Percentiles rank a stretch among this genome's conserved stretches.
Evolutionary conservation across 768 basidiomycete species (phyloP).

Genomic region (Suillus cothurnatus): DNA sequence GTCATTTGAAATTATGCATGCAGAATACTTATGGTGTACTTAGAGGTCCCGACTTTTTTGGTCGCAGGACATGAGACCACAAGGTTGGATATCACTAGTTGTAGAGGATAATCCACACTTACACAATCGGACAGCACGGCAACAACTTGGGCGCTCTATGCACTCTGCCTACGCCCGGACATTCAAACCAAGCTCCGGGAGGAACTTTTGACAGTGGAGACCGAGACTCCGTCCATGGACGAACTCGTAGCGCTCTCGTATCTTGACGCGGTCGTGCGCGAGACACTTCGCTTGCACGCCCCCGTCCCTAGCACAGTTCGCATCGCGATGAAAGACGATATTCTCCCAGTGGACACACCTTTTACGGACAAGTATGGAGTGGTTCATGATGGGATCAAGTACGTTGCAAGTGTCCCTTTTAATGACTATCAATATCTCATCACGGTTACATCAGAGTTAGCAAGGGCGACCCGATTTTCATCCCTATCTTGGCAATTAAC

Average conservation of each 20-base stretch:
- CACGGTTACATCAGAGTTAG: slow-evolving; percentile 29
- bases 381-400: slow-evolving; percentile 43
- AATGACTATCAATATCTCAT: background rate
- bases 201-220: slow-evolving; percentile 53
- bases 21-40: background rate
- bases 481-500: slow-evolving; percentile 59
- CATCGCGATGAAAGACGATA: slow-evolving; percentile 52
- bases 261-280: slow-evolving; percentile 66
- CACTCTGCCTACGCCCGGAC: slow-evolving; percentile 48
- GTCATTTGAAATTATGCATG: no score
- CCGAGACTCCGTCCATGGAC: slow-evolving; percentile 69
- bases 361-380: slow-evolving; percentile 46
- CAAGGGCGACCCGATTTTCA: slow-evolving; percentile 48
- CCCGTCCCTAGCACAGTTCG: slow-evolving; percentile 49
- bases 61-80: slow-evolving; percentile 64
- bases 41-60: slow-evolving; percentile 65
- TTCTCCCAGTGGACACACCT: slow-evolving; percentile 51
- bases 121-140: slow-evolving; percentile 32
- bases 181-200: slow-evolving; percentile 58
- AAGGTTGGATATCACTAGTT: slow-evolving; percentile 32
- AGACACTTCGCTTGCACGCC: slow-evolving; percentile 57
- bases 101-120: background rate
- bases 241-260: slow-evolving; percentile 66
- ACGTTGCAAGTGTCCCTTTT: slow-evolving; percentile 1
- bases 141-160: slow-evolving; percentile 61